Evolutionary conservation across 345 rosid species (phyloP), one percentile per base, ranked within the genome.

Genomic region (Ricinus communis): DNA sequence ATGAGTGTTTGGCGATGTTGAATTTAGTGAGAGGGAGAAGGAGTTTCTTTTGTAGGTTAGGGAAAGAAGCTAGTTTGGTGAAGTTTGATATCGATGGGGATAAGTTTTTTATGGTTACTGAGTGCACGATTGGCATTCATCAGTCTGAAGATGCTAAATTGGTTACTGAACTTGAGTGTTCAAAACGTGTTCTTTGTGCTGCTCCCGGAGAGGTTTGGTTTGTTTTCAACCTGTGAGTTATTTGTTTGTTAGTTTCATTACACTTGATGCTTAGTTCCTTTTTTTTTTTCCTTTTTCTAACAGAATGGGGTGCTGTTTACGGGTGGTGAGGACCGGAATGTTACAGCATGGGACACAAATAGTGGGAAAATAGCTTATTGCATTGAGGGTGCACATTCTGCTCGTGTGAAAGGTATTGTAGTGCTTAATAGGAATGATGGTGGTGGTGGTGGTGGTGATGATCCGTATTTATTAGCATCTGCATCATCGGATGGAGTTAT

Each of bases 401-500:
- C 90, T 66, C 97, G 99, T 49, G 83, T 95, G 62, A 95, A 95
- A 81, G 98, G 99, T 67, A 66, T 95, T 40, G 93, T 87, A 19
- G 87, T 88, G 55, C 89, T 92, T 36, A 85, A 84, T 12, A 82
- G 77, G 79, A 89, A 68, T 57, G 81, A 62, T n/a, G n/a, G n/a
- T n/a, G n/a, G 38, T 66, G 80, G 60, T 19, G 79, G 63, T 66
- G 85, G 72, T 27, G 83, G 62, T 8, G 91, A 88, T 57, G 89
- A 87, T 70, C 96, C 97, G 12, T 85, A 76, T 80, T 70, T 95
- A 38, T 73, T 90, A 77, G 88, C 94, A 18, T 92, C 97, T 7
- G 97, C 97, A 63, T 92, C 98, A 0, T 89, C 98, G 0, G 99
- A 95, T 81, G 99, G 99, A 63, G 71, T 88, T 72, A 88, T 95